Percentiles rank a stretch among this genome's conserved stretches.
phyloP scores from a whole-genome alignment of 495 filamentous ascomycete species.

The Viridothelium virens region DNA sequence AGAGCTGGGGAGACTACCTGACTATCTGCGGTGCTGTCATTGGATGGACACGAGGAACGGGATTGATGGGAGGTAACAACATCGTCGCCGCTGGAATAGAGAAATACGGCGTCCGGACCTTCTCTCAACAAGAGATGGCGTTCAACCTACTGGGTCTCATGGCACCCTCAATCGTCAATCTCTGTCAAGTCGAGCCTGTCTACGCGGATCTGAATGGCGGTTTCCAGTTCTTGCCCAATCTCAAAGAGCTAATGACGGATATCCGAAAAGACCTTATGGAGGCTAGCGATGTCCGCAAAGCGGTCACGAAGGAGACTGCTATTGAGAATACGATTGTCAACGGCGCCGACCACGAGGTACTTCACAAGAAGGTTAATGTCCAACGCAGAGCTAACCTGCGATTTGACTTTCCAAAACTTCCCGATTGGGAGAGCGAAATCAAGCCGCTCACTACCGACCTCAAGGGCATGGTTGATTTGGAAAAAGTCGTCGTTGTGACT shows the following conservation, averaged over 20 bases:
- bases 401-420: constrained; percentile 82
- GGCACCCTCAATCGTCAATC: constrained; percentile 85
- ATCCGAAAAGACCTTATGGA: constrained; percentile 88
- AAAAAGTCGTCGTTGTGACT: constrained; percentile 94
- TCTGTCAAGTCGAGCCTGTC: constrained; percentile 92
- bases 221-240: constrained; percentile 91
- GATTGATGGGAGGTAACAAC: constrained; percentile 97
- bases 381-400: constrained; percentile 97
- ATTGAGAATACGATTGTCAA: constrained; percentile 98
- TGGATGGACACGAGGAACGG: constrained; percentile 97
- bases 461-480: constrained; percentile 96
- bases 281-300: constrained; percentile 85
- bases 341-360: constrained; percentile 77
- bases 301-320: constrained; percentile 89
- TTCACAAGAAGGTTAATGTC: constrained; percentile 90
- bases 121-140: constrained; percentile 99
- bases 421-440: constrained; percentile 85
- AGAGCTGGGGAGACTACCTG: constrained; percentile 95
- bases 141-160: constrained; percentile 97
- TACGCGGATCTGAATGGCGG: constrained; percentile 97
- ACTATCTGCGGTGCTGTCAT: constrained; percentile 98
- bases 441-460: constrained; percentile 78
- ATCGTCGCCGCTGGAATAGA: constrained; percentile 95
- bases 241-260: constrained; percentile 88
- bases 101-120: constrained; percentile 91